A percentile compares a stretch with the other conserved stretches of the same genome.
Evolutionary conservation across 1,139 yeast genomes (phyloP).

Genomic region (Yamadazyma conglobata): DNA sequence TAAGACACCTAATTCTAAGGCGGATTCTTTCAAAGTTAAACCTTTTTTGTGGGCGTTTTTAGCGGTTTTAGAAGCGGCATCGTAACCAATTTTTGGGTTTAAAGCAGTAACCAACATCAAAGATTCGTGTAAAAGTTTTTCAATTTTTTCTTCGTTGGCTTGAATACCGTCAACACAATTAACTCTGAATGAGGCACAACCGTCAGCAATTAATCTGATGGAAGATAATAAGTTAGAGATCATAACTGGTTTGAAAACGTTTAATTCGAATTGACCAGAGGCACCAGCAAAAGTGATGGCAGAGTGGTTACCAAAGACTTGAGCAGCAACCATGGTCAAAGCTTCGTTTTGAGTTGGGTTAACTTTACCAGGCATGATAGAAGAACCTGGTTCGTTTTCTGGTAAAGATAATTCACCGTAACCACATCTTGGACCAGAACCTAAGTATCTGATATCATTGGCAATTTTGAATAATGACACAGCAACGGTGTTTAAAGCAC

Average conservation of each 20-base stretch:
- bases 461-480: constrained; percentile 93
- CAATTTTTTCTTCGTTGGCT: constrained; percentile 86
- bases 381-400: constrained; percentile 98
- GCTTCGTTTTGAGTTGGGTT: constrained; percentile 99
- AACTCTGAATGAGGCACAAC: constrained; percentile 80
- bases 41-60: constrained; percentile 99
- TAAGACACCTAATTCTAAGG: constrained; percentile 84
- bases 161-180: constrained; percentile 93
- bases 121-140: constrained; percentile 85
- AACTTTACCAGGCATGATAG: constrained; percentile 99
- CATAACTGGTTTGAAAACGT: constrained; percentile 96
- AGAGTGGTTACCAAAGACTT: constrained; percentile 95
- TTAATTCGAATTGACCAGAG: constrained; percentile 96
- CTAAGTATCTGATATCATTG: constrained; percentile 95
- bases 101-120: constrained; percentile 97
- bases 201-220: constrained; percentile 85
- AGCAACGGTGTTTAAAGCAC: constrained; percentile 95
- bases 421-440: constrained; percentile 99
- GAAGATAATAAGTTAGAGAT: constrained; percentile 86
- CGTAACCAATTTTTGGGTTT: constrained; percentile 98
- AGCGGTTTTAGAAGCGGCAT: constrained; percentile 94
- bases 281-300: constrained; percentile 97
- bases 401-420: constrained; percentile 94
- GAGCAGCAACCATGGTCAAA: constrained; percentile 95
- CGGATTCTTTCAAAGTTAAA: constrained; percentile 88